Base-by-base conservation (phyloP, 2,329 filamentous ascomycete species). In the Karstenula rhodostoma region DNA sequence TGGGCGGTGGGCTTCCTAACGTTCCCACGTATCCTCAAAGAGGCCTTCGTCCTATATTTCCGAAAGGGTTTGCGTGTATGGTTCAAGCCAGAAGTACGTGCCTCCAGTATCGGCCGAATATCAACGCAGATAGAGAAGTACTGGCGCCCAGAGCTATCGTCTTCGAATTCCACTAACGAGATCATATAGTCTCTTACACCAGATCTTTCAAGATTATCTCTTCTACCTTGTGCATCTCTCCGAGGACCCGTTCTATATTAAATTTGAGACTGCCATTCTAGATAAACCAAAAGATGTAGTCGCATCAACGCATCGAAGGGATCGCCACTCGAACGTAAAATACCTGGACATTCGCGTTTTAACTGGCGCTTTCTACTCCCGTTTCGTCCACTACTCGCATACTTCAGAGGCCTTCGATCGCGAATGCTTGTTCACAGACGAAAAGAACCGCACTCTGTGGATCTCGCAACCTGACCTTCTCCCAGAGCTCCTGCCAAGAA, bases 1-100 rank as follows among this genome's bases (percentile, higher is more conserved):
- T 88, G 85, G 81, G 90, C 88, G 88, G 85, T 90, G 10, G 88
- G 87, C 1, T 82, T 91, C 29, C 78, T 85, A 25, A 91, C 89
- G 0, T 87, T 89, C 64, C 88, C 89, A 1, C 82, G 89, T 27
- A 91, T 91, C 49, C 72, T 88, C 22, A 84, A 82, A 57, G 84
- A 92, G 75, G 89, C 88, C 1, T 79, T 72, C 2, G 78, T 74
- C 15, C 79, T 92, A 5, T 88, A 86, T 72, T 86, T 88, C 72
- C 73, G 74, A 27, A 80, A 81, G 35, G 83, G 82, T 37, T 80
- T 92, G 29, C 84, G 87, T 60, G 86, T 91, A 44, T 90, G 88
- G 84, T 87, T 84, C 65, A 80, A 86, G 19, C 89, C 88, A 0
- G 88, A 91, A 70, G 87, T 89, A 1, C 77, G 85, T 6, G 80